phyloP scores from a whole-genome alignment of 2,329 filamentous ascomycete species.

The Trichoderma aggressivum region DNA sequence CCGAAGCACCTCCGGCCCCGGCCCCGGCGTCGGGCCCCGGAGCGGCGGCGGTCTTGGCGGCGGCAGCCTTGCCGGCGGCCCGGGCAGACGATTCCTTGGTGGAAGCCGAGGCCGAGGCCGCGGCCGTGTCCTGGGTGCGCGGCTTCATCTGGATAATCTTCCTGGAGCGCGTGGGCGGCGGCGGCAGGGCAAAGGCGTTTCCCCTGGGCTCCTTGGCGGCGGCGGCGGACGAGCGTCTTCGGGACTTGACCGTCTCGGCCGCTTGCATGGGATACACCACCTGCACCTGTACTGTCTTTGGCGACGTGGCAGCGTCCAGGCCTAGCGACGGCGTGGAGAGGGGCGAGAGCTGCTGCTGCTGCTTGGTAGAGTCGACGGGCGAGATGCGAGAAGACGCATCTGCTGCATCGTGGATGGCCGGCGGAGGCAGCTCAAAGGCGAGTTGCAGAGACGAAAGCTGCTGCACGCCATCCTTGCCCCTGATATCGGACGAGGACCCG shows the following conservation, averaged over 20 bases:
- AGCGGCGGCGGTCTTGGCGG: conserved; percentile 23
- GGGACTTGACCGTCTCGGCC: conserved; percentile 51
- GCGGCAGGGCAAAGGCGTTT: conserved; percentile 75
- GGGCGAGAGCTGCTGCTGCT: conserved; percentile 26
- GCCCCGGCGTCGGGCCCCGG: conserved; percentile 20
- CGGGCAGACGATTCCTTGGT: conserved; percentile 27
- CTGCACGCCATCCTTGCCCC: conserved; percentile 64
- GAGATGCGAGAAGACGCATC: conserved; percentile 26
- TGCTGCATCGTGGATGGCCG: conserved; percentile 57
- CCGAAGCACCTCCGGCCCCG: conserved; percentile 23
- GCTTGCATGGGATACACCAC: conserved; percentile 45
- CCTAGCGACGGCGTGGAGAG: conserved; percentile 21
- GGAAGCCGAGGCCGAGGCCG: conserved; percentile 24
- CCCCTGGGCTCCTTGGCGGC: conserved; percentile 44
- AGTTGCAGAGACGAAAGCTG: conserved; percentile 61
- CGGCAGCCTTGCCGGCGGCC: conserved; percentile 24
- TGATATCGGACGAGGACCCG: conserved; percentile 75
- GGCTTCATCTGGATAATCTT: conserved; percentile 99
- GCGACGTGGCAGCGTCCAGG: conserved; percentile 23
- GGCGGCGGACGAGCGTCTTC: conserved; percentile 49
- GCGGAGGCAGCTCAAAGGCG: conserved; percentile 72
- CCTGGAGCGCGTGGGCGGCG: conserved; percentile 83
- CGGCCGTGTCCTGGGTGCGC: conserved; percentile 39
- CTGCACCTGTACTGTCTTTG: conserved; percentile 18
- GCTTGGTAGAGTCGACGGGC: conserved; percentile 28